phyloP scores from a whole-genome alignment of 805 yeast species.

The Wickerhamia fluorescens region DNA sequence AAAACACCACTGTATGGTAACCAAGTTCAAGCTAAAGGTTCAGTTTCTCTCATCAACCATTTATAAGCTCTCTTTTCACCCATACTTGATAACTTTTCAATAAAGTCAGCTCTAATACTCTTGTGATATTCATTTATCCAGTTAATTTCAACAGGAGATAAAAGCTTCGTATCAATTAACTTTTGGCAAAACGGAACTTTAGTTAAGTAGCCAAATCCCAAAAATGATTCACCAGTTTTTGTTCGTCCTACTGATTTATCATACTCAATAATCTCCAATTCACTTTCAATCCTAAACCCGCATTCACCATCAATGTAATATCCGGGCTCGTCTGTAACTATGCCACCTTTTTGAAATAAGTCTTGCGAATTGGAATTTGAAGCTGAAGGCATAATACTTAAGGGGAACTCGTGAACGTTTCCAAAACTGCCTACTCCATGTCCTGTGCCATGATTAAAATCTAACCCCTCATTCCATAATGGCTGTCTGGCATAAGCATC shows the following conservation, averaged over 20 bases:
- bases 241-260: slow-evolving; percentile 32
- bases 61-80: slow-evolving; percentile 52
- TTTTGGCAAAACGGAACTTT: slow-evolving; percentile 34
- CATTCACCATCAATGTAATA: slow-evolving; percentile 83
- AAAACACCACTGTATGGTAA: no score
- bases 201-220: slow-evolving; percentile 35
- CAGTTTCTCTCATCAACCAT: slow-evolving; percentile 71
- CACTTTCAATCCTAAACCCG: slow-evolving; percentile 88
- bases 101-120: slow-evolving; percentile 25
- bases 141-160: slow-evolving; percentile 21
- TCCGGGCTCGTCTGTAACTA: slow-evolving; percentile 92
- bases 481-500: slow-evolving; percentile 81
- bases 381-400: slow-evolving; percentile 61
- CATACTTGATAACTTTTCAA: slow-evolving; percentile 37
- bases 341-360: slow-evolving; percentile 51
- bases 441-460: slow-evolving; percentile 92
- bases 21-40: slow-evolving; percentile 18
- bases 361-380: slow-evolving; percentile 44
- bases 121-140: slow-evolving; percentile 37
- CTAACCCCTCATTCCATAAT: slow-evolving; percentile 75
- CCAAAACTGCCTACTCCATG: slow-evolving; percentile 94
- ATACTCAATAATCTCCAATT: slow-evolving; percentile 50
- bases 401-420: slow-evolving; percentile 92
- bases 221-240: slow-evolving; percentile 22
- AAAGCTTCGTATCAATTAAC: slow-evolving; percentile 26